Percentiles rank a stretch among this genome's conserved stretches.
phyloP scores from a whole-genome alignment of 2,329 filamentous ascomycete species.

The Cladosporium sphaerospermum region DNA sequence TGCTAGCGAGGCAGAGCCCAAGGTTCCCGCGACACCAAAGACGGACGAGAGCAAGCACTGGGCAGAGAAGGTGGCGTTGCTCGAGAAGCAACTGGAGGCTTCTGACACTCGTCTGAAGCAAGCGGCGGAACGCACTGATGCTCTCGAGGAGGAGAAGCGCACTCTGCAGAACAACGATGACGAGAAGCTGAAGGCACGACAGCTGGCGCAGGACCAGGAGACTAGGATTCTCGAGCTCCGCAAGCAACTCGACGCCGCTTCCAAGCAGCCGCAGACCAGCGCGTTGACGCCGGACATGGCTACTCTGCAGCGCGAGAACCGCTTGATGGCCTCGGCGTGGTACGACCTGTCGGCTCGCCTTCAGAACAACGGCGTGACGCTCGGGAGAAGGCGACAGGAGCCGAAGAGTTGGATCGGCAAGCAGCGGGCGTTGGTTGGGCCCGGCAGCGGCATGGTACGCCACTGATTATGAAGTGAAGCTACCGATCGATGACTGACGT shows the following conservation, averaged over 20 bases:
- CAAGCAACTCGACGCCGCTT: slow-evolving; percentile 23
- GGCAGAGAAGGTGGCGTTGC: slow-evolving; percentile 26
- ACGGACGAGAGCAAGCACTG: slow-evolving; percentile 25
- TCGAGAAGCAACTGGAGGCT: slow-evolving; percentile 28
- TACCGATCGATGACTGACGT: not conserved
- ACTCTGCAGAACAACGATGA: slow-evolving; percentile 12
- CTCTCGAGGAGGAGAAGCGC: slow-evolving; percentile 24
- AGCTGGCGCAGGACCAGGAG: slow-evolving; percentile 23
- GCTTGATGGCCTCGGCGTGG: slow-evolving; percentile 76
- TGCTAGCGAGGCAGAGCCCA: slow-evolving; percentile 11
- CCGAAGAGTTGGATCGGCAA: slow-evolving; percentile 80
- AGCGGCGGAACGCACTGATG: slow-evolving; percentile 25
- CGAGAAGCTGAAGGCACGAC: slow-evolving; percentile 16
- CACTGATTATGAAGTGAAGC: too few relatives aligned
- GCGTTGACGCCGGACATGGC: slow-evolving; percentile 46
- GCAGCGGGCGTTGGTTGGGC: slow-evolving; percentile 53
- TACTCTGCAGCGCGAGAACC: slow-evolving; percentile 70
- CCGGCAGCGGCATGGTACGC: slow-evolving; percentile 15
- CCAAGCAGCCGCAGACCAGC: slow-evolving; percentile 16
- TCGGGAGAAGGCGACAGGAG: slow-evolving; percentile 67
- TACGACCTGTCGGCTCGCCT: slow-evolving; percentile 73
- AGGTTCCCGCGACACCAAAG: slow-evolving; percentile 2
- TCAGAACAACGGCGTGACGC: slow-evolving; percentile 74
- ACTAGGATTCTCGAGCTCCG: slow-evolving; percentile 24
- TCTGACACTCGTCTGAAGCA: slow-evolving; percentile 29